Evolutionary conservation across 1,284 basidiomycete species (phyloP).

Genomic region (Tylopilus sp.): DNA sequence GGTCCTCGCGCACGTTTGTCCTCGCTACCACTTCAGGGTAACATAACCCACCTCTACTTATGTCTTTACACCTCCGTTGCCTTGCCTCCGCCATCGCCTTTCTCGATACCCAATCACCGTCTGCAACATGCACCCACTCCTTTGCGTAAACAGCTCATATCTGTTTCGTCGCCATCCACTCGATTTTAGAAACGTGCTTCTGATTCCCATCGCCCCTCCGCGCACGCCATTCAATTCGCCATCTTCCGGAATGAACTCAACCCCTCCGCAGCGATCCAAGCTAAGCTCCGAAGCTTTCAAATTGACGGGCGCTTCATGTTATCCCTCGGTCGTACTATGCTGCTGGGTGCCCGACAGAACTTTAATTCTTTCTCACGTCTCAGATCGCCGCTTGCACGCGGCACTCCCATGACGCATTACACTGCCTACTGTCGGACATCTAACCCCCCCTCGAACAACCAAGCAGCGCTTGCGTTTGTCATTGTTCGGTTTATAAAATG

Average conservation of each 20-base stretch:
- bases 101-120: conserved; percentile 23
- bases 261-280: conserved; percentile 1
- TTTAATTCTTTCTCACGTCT: conserved; percentile 16
- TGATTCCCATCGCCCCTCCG: background rate
- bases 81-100: conserved; percentile 10
- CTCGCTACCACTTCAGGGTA: conserved; percentile 15
- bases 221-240: background rate
- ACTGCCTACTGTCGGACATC: background rate
- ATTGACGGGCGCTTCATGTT: conserved; percentile 13
- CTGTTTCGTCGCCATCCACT: conserved; percentile 8
- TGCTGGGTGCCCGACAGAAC: conserved; percentile 11
- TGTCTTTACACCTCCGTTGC: conserved; percentile 10
- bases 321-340: background rate
- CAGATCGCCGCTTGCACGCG: background rate
- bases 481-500: background rate
- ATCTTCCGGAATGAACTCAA: background rate
- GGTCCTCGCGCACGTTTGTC: conserved; percentile 37
- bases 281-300: conserved; percentile 25
- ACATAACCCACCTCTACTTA: background rate
- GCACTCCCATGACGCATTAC: background rate
- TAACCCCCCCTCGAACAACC: background rate
- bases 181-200: conserved; percentile 23
- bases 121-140: conserved; percentile 19
- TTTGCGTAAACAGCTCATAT: conserved; percentile 17
- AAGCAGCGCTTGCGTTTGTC: too few species aligned